These are phyloP conservation scores for Tolypocladium album DNA, from an alignment of 2,329 filamentous ascomycete species.

Conservation along the genomic window DNA sequence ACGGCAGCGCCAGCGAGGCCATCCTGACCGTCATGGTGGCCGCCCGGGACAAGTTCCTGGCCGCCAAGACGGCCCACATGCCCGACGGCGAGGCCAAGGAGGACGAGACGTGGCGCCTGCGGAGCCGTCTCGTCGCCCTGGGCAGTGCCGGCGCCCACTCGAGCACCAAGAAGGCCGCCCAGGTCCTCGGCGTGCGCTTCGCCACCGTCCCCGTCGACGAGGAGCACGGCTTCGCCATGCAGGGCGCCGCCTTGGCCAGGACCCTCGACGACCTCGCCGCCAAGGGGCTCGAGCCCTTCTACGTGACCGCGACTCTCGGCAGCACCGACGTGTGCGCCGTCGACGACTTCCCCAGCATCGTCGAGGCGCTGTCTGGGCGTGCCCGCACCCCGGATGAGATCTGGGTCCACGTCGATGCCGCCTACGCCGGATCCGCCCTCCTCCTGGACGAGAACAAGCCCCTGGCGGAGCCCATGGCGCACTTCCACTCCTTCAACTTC, in stretches of 20 bases:
- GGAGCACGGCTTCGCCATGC: conserved; percentile 59
- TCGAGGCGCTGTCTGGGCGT: conserved; percentile 27
- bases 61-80: conserved; percentile 43
- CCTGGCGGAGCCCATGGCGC: conserved; percentile 47
- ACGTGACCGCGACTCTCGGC: conserved; percentile 72
- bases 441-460: conserved; percentile 72
- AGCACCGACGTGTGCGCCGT: conserved; percentile 83
- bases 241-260: conserved; percentile 46
- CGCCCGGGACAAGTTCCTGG: conserved; percentile 69
- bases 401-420: conserved; percentile 91
- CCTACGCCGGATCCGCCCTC: conserved; percentile 81
- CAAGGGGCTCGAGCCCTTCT: conserved; percentile 74
- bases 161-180: conserved; percentile 76
- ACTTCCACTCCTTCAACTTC: conserved; percentile 82
- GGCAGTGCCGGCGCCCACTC: conserved; percentile 74
- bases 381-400: conserved; percentile 36
- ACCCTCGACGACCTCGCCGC: conserved; percentile 55
- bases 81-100: conserved; percentile 54
- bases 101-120: conserved; percentile 49
- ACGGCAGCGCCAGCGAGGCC: conserved; percentile 82
- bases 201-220: conserved; percentile 53
- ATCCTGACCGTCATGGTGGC: conserved; percentile 80
- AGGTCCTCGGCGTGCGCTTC: conserved; percentile 78
- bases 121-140: conserved; percentile 58
- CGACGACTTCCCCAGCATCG: conserved; percentile 68